Conservation (phyloP, 2,329 filamentous ascomycete genomes). For the Diaporthe destruens region DNA sequence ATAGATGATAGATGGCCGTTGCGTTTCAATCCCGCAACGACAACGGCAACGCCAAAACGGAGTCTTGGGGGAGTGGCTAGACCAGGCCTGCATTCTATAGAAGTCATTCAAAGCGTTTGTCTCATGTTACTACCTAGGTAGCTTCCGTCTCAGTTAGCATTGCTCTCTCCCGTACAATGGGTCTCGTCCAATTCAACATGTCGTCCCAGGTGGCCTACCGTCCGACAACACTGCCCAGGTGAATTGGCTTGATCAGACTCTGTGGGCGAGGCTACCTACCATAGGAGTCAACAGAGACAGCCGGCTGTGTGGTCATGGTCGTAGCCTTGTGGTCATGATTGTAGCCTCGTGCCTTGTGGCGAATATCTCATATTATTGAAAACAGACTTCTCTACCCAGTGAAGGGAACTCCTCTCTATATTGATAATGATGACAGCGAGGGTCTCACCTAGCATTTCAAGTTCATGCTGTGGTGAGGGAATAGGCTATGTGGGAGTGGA, state of each 20-base stretch:
- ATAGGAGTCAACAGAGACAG: too few relatives aligned
- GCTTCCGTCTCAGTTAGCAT: neutral
- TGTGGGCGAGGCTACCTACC: too few relatives aligned
- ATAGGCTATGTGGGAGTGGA: neutral
- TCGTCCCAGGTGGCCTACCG: too few relatives aligned
- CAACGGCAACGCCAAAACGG: neutral
- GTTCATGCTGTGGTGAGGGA: neutral
- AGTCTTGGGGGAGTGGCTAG: neutral
- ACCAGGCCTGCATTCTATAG: neutral
- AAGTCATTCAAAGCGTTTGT: neutral
- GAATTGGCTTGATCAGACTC: too few relatives aligned
- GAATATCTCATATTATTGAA: neutral
- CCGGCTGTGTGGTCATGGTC: neutral
- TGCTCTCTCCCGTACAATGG: neutral
- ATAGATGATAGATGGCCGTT: too few relatives aligned
- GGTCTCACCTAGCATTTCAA: too few relatives aligned
- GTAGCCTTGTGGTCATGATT: neutral
- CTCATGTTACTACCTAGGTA: neutral
- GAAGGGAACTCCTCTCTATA: neutral
- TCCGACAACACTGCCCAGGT: too few relatives aligned
- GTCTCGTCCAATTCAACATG: too few relatives aligned
- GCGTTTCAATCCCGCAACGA: neutral
- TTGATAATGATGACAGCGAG: neutral
- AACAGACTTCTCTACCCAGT: too few relatives aligned
- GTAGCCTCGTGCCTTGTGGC: neutral